A percentile compares a stretch with the other conserved stretches of the same genome.
Conservation (phyloP, 164 flowering plant species). For the Euptelea pleiosperma region DNA sequence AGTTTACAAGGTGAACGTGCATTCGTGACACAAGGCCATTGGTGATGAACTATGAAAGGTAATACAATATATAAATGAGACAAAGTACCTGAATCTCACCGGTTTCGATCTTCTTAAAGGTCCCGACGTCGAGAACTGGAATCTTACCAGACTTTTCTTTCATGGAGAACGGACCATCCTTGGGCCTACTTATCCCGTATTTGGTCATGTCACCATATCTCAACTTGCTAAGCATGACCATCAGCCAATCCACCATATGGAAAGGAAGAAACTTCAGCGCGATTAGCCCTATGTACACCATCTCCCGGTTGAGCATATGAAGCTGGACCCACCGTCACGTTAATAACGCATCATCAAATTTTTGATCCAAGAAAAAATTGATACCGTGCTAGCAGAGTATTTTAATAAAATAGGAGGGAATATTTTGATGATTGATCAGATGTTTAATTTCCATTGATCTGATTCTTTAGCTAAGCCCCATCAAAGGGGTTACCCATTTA, state of each 20-base stretch:
- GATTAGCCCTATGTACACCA: constrained; percentile 17
- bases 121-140: constrained; percentile 42
- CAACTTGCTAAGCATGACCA: constrained; percentile 25
- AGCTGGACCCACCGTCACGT: constrained; percentile 26
- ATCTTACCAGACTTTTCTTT: constrained; percentile 31
- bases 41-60: no score
- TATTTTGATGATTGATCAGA: no score
- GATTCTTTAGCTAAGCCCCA: no score
- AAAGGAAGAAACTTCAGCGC: constrained; percentile 27
- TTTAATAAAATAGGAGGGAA: no score
- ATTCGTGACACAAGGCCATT: no score
- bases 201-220: constrained; percentile 30
- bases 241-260: constrained; percentile 24
- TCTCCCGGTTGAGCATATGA: constrained; percentile 34
- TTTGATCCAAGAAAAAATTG: no score
- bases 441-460: no score
- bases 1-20: no score
- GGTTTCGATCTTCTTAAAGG: constrained; percentile 31
- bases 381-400: no score
- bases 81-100: constrained; percentile 38
- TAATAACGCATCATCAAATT: no score
- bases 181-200: constrained; percentile 35
- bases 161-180: constrained; percentile 35
- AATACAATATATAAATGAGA: no score
- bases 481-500: no score